Evolutionary conservation across 192 early-diverging fungal genomes (phyloP).

Genomic region (Coemansia reversa): DNA sequence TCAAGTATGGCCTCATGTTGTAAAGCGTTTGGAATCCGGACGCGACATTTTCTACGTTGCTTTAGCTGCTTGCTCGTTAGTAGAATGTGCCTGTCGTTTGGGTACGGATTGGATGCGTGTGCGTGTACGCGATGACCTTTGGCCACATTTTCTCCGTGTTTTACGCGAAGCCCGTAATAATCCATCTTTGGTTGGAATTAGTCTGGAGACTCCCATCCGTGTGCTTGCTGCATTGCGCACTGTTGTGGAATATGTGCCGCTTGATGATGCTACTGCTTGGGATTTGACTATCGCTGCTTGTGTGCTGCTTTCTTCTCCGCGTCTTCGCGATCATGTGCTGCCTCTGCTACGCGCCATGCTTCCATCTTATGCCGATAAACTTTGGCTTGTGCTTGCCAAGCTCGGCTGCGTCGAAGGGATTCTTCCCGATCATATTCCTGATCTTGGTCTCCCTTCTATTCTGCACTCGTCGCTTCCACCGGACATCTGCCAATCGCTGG

Average conservation of each 20-base stretch:
- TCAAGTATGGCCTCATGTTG: conserved; percentile 41
- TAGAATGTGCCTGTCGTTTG: conserved; percentile 28
- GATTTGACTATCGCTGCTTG: conserved; percentile 12
- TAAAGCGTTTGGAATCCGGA: conserved; percentile 16
- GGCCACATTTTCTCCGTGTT: conserved; percentile 21
- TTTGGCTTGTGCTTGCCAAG: conserved; percentile 43
- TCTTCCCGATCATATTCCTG: conserved; percentile 5
- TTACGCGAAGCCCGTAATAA: background rate
- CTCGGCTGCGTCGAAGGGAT: conserved; percentile 1
- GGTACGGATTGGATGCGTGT: conserved; percentile 46
- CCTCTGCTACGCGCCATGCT: conserved; percentile 31
- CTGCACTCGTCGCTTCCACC: conserved; percentile 4
- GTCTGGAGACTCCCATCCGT: background rate
- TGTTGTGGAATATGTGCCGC: conserved; percentile 27
- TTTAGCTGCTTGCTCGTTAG: conserved; percentile 40
- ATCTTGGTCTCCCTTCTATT: conserved; percentile 12
- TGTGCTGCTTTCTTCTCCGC: conserved; percentile 13
- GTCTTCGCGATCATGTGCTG: conserved; percentile 4
- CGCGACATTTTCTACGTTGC: conserved; percentile 31
- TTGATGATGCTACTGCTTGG: conserved; percentile 39
- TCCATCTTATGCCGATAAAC: conserved; percentile 40
- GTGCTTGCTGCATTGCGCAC: conserved; percentile 31
- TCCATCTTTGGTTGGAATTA: too few relatives aligned
- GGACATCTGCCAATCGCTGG: conserved; percentile 28
- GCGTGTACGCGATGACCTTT: conserved; percentile 41